Percentiles rank a stretch among this genome's conserved stretches.
phyloP scores from a whole-genome alignment of 352 stramenopile genomes.

The Pythium phragmiticola region DNA sequence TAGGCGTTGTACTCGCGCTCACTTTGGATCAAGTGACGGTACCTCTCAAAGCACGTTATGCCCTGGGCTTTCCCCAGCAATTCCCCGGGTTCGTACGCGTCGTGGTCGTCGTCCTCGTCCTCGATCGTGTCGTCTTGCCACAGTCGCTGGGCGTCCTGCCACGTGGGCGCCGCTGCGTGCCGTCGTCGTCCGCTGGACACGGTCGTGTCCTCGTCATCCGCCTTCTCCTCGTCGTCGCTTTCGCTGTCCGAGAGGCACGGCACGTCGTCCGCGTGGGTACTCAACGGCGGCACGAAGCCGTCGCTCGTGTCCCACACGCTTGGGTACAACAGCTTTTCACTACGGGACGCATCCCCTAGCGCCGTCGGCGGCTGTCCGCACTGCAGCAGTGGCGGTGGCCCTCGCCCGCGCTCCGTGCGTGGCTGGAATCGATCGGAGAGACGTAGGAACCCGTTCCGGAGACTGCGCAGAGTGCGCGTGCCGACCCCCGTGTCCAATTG shows the following conservation, averaged over 20 bases:
- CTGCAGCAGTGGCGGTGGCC: constrained; percentile 23
- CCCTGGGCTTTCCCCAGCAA: constrained; percentile 34
- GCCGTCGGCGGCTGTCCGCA: neutral
- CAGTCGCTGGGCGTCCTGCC: constrained; percentile 35
- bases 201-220: neutral
- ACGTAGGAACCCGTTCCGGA: constrained; percentile 20
- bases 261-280: constrained; percentile 38
- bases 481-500: constrained; percentile 40
- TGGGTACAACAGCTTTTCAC: constrained; percentile 14
- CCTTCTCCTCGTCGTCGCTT: constrained; percentile 46
- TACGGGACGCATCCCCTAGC: neutral
- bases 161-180: constrained; percentile 18
- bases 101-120: constrained; percentile 12
- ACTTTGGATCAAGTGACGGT: constrained; percentile 56
- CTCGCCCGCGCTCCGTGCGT: constrained; percentile 27
- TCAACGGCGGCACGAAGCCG: constrained; percentile 36
- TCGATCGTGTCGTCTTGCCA: constrained; percentile 15
- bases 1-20: constrained; percentile 56
- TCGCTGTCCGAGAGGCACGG: constrained; percentile 72
- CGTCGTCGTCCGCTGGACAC: neutral
- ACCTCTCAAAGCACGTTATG: constrained; percentile 49
- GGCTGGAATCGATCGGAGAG: constrained; percentile 28
- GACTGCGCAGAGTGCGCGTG: constrained; percentile 35
- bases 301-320: constrained; percentile 48
- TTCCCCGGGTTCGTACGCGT: constrained; percentile 42